Base-by-base conservation (phyloP, 768 basidiomycete species). In the Suillus subalutaceus region DNA sequence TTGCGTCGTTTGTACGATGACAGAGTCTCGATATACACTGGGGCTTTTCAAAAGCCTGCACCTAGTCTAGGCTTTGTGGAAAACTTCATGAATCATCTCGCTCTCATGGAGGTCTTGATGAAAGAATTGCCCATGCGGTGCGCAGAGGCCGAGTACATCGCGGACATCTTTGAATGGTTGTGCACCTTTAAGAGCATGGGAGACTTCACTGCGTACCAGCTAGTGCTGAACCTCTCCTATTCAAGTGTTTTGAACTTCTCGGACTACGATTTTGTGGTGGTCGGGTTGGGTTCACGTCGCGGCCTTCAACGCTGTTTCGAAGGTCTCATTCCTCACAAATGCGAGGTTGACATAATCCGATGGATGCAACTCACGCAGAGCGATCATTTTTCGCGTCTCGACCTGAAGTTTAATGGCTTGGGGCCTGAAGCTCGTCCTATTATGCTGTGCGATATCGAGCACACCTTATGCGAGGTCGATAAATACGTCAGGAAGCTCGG, bases 391-490 rank as follows among this genome's bases (percentile, higher is more conserved):
- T 72, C 81, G 55, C 85, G 89, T 18, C 79, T 90, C 41, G 85
- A 86, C 4, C 71, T 90, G 50, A 64, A 78, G 0, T 87, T 89
- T 68, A 77, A 81, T 0, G 84, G 83, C 20, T 77, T 90, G 13
- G 86, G 88, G 20, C 80, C 83, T 0, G 66, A 81, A 4, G 69
- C 72, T 18, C 78, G 85, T 15, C 84, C 85, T 8, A 86, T 90
- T 81, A 82, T 83, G 69, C 78, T 92, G 59, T 85, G 87, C 44
- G 92, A 94, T 73, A 79, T 93, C 63, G 92, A 94, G 78, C 92
- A 94, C 73, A 81, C 88, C 1, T 77, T 93, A 18, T 94, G 92
- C 77, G 92, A 94, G 73, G 81, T 90, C 55, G 90, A 92, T 78
- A 91, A 93, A 72, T 93, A 93, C 71, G 81, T 86, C 50, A 88